Evolutionary conservation across 208 protist species (phyloP).

Genomic region (Acanthamoeba quina): DNA sequence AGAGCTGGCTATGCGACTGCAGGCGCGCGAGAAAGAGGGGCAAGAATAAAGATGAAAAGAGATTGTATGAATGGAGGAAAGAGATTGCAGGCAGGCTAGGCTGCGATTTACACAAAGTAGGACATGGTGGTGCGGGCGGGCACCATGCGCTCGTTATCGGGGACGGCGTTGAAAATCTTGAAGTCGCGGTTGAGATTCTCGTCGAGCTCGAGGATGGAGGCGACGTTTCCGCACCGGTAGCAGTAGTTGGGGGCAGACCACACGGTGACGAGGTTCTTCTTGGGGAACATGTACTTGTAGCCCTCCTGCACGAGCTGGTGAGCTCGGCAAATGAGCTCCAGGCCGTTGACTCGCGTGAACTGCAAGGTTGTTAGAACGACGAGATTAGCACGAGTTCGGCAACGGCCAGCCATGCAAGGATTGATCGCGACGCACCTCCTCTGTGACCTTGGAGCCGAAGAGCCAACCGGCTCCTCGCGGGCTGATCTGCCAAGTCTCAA

Average conservation of each 20-base stretch:
- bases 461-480: conserved; percentile 95
- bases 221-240: conserved; percentile 94
- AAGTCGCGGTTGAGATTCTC: conserved; percentile 86
- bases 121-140: conserved; percentile 83
- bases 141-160: conserved; percentile 79
- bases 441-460: conserved; percentile 91
- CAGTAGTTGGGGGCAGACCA: conserved; percentile 96
- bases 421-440: conserved; percentile 76
- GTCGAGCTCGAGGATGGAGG: conserved; percentile 91
- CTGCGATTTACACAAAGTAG: conserved; percentile 87
- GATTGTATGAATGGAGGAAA: not conserved
- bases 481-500: conserved; percentile 92
- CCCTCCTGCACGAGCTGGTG: conserved; percentile 96
- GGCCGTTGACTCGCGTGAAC: conserved; percentile 91
- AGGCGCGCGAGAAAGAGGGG: not conserved
- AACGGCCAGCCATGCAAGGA: not conserved
- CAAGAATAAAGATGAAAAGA: not conserved
- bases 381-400: not conserved
- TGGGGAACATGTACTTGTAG: conserved; percentile 94
- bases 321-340: conserved; percentile 93
- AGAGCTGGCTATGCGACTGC: too few relatives aligned
- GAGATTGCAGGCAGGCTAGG: not conserved
- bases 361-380: conserved; percentile 64
- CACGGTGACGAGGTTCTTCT: conserved; percentile 92
- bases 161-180: conserved; percentile 88